Evolutionary conservation across 129 eudicot genomes (phyloP).

Genomic region (Flaveria trinervia): DNA sequence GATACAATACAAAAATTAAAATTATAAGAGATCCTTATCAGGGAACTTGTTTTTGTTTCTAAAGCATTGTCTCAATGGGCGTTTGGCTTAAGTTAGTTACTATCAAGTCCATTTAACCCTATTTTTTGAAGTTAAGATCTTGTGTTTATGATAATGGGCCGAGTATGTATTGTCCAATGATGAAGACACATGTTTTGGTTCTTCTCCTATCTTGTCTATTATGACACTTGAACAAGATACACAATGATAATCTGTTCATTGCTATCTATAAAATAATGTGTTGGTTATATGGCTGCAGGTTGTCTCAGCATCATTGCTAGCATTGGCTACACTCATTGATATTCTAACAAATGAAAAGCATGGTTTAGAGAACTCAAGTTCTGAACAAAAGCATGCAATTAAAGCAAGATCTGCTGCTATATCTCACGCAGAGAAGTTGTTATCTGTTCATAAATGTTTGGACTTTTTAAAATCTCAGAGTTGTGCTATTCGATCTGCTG

Average conservation of each 20-base stretch:
- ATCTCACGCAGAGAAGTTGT: slow-evolving; percentile 59
- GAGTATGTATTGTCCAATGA: neutral
- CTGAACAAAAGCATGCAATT: slow-evolving; percentile 57
- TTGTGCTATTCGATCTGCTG: slow-evolving; percentile 69
- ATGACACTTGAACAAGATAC: slow-evolving; percentile 4
- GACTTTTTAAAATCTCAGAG: slow-evolving; percentile 70
- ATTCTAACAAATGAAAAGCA: slow-evolving; percentile 49
- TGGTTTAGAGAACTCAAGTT: slow-evolving; percentile 38
- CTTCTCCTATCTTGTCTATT: neutral
- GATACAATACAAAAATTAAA: neutral
- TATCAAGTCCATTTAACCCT: neutral
- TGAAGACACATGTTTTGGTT: neutral
- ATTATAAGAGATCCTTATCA: neutral
- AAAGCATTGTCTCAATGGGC: neutral
- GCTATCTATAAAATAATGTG: neutral
- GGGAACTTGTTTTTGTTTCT: neutral
- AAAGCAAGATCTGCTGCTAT: slow-evolving; percentile 70
- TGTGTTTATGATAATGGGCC: neutral
- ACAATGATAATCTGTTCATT: neutral
- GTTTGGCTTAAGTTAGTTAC: neutral
- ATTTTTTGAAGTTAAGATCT: neutral
- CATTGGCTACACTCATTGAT: slow-evolving; percentile 81
- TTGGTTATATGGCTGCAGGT: slow-evolving; percentile 52
- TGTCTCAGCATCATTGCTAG: slow-evolving; percentile 78
- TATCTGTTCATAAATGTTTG: slow-evolving; percentile 60